Evolutionary conservation across 2,329 filamentous ascomycete species (phyloP).

Genomic region (Scedosporium minutisporum): DNA sequence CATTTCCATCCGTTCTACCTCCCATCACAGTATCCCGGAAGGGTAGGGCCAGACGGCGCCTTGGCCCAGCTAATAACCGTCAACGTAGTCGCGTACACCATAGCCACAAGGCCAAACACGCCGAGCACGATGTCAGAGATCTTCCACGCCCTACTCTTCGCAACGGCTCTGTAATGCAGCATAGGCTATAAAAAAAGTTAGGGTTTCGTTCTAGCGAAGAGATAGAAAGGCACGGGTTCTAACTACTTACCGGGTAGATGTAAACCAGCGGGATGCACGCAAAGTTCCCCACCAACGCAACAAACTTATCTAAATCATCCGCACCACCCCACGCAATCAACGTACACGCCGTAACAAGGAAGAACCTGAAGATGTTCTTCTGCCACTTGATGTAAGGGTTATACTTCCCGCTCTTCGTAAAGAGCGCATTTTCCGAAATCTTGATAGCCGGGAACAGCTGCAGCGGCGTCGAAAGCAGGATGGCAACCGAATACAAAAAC

Average conservation of each 20-base stretch:
- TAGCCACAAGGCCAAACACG: slow-evolving; percentile 74
- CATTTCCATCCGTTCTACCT: slow-evolving; percentile 8
- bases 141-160: slow-evolving; percentile 57
- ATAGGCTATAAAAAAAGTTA: slow-evolving; percentile 54
- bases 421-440: slow-evolving; percentile 89
- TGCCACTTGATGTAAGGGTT: slow-evolving; percentile 99
- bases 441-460: slow-evolving; percentile 97
- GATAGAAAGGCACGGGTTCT: too few relatives aligned
- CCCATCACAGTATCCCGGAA: slow-evolving; percentile 46
- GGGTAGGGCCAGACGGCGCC: slow-evolving; percentile 32
- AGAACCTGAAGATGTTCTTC: slow-evolving; percentile 95
- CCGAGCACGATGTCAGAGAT: slow-evolving; percentile 66
- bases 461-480: slow-evolving; percentile 84
- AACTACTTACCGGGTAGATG: slow-evolving; percentile 76
- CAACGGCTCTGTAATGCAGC: slow-evolving; percentile 76
- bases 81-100: slow-evolving; percentile 82
- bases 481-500: slow-evolving; percentile 96
- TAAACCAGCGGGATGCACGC: slow-evolving; percentile 95
- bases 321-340: slow-evolving; percentile 86
- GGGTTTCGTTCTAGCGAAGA: background rate
- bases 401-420: slow-evolving; percentile 91
- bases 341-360: slow-evolving; percentile 79
- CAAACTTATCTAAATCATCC: slow-evolving; percentile 92
- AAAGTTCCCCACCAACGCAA: slow-evolving; percentile 91
- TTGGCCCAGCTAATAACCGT: slow-evolving; percentile 81